phyloP scores from a whole-genome alignment of 371 early-diverging fungal genomes.

The Mucor lusitanicus region DNA sequence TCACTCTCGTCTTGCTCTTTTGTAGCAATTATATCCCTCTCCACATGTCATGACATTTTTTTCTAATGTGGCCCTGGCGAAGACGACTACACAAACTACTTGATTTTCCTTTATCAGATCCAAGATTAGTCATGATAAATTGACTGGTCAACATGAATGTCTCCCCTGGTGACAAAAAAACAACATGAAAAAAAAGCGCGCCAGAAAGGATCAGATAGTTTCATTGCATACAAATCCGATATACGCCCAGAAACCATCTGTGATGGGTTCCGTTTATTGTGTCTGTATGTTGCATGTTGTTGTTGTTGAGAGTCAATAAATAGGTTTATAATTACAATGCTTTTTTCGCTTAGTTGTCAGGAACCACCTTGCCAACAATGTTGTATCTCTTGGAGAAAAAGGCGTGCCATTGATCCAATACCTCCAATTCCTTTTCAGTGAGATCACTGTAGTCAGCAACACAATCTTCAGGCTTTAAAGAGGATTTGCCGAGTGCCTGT shows the following conservation, averaged over 20 bases:
- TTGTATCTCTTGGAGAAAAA: conserved; percentile 79
- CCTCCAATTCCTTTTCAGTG: conserved; percentile 68
- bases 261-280: neutral
- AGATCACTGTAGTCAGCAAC: conserved; percentile 68
- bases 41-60: too few species aligned
- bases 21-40: too few species aligned
- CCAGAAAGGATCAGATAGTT: neutral
- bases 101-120: too few species aligned
- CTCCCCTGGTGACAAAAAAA: too few species aligned
- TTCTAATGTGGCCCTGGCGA: too few species aligned
- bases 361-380: conserved; percentile 67
- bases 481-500: conserved; percentile 77
- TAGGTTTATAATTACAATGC: neutral
- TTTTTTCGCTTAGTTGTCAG: conserved; percentile 20
- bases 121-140: too few species aligned
- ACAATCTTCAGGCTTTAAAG: conserved; percentile 76
- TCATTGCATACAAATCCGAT: neutral
- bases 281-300: too few species aligned
- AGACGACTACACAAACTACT: too few species aligned
- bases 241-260: neutral
- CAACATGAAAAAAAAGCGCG: too few species aligned
- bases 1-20: too few species aligned
- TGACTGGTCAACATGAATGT: too few species aligned
- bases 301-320: neutral
- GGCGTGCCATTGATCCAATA: conserved; percentile 77